phyloP scores from a whole-genome alignment of 805 yeast species.

The Candida coquimbonensis region DNA sequence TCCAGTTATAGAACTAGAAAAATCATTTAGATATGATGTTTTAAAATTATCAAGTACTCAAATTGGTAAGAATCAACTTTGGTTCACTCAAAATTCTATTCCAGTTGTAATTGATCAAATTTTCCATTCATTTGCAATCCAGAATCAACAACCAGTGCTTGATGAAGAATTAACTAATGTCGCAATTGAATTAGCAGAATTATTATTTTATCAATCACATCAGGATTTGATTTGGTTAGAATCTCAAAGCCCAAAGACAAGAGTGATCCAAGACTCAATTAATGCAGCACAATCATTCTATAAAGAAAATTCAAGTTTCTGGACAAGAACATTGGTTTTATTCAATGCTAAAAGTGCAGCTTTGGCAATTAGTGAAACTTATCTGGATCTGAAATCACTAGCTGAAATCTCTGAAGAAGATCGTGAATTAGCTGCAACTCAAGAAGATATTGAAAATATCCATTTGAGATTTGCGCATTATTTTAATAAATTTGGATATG shows the following conservation, averaged over 20 bases:
- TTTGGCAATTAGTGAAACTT: conserved; percentile 54
- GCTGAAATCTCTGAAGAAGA: conserved; percentile 44
- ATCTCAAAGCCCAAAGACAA: conserved; percentile 15
- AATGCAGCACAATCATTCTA: conserved; percentile 19
- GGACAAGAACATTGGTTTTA: conserved; percentile 57
- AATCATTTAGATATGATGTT: conserved; percentile 24
- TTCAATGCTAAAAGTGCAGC: conserved; percentile 47
- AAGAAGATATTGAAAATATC: conserved; percentile 15
- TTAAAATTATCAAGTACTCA: conserved; percentile 27
- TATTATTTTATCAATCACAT: conserved; percentile 33
- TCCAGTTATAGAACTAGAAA: conserved; percentile 35
- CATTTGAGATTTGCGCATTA: conserved; percentile 36
- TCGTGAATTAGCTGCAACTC: conserved; percentile 23
- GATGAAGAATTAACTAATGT: conserved; percentile 13
- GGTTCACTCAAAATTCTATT: conserved; percentile 41
- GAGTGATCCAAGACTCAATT: conserved; percentile 15
- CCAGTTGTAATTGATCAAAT: conserved; percentile 34
- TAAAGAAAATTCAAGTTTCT: conserved; percentile 31
- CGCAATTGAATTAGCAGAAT: conserved; percentile 31
- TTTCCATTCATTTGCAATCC: conserved; percentile 26
- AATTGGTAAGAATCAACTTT: conserved; percentile 28
- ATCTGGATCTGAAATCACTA: conserved; percentile 58
- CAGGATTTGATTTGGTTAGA: conserved; percentile 30
- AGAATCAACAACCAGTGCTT: conserved; percentile 4
- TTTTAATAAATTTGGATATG: conserved; percentile 56